These are phyloP conservation scores for Aphanomyces cochlioides DNA, from an alignment of 352 stramenopile genomes.

Conservation along the genomic window DNA sequence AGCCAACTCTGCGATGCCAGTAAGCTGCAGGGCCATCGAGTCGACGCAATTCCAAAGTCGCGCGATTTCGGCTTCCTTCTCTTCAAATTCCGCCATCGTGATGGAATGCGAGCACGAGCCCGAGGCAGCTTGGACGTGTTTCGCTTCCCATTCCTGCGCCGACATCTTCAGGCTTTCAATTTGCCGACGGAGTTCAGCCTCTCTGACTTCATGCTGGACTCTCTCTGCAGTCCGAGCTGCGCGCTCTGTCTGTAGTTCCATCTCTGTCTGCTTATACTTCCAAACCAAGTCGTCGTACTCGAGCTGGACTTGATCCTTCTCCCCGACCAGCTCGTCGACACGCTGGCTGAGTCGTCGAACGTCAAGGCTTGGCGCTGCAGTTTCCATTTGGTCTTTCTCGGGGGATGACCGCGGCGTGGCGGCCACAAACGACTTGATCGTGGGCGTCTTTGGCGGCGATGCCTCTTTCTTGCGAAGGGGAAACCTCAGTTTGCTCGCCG, in stretches of 20 bases:
- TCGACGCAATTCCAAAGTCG: slow-evolving; percentile 20
- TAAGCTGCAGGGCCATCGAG: slow-evolving; percentile 6
- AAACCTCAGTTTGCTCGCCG: slow-evolving; percentile 6
- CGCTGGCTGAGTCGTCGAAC: not conserved
- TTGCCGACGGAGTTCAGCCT: not conserved
- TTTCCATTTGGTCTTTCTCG: not conserved
- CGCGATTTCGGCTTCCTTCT: not conserved
- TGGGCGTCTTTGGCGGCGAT: not conserved
- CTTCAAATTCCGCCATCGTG: slow-evolving; percentile 19
- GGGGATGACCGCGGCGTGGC: slow-evolving; percentile 3
- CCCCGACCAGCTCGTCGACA: not conserved
- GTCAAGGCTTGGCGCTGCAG: not conserved
- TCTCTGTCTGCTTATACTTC: not conserved
- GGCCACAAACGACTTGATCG: not conserved
- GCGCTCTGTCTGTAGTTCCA: not conserved
- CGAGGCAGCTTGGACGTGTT: not conserved
- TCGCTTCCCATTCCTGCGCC: slow-evolving; percentile 3
- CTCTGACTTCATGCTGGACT: not conserved
- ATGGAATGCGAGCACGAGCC: not conserved
- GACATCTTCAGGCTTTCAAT: not conserved
- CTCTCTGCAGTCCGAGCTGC: not conserved
- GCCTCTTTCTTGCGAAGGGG: slow-evolving; percentile 14
- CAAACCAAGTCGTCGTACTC: slow-evolving; percentile 12
- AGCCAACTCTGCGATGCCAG: not conserved
- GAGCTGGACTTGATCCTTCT: slow-evolving; percentile 18